A percentile compares a stretch with the other conserved stretches of the same genome.
These are phyloP conservation scores for Teratosphaeria pseudoeucalypti DNA, from an alignment of 2,329 filamentous ascomycete species.

Conservation along the genomic window DNA sequence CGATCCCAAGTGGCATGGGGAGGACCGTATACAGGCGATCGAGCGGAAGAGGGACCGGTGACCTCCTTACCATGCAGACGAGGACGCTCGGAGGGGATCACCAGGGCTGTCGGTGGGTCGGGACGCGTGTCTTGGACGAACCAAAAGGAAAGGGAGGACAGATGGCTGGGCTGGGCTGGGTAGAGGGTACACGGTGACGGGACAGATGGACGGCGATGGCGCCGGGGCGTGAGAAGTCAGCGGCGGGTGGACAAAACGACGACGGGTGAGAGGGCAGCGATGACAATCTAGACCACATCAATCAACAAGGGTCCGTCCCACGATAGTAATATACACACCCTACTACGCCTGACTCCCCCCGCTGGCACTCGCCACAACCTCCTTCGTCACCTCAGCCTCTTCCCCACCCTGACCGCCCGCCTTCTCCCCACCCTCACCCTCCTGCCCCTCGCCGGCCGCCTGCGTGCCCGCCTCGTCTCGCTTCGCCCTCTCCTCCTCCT, in stretches of 20 bases:
- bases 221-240: too few species aligned
- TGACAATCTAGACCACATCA: background rate
- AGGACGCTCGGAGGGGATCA: too few species aligned
- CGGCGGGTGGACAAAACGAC: background rate
- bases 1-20: too few species aligned
- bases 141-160: too few species aligned
- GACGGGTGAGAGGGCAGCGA: background rate
- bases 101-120: too few species aligned
- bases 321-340: background rate
- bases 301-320: background rate
- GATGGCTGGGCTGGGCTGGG: too few species aligned
- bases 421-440: background rate
- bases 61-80: too few species aligned
- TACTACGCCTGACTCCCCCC: background rate
- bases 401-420: background rate
- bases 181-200: too few species aligned
- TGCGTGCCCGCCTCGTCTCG: slow-evolving; percentile 12
- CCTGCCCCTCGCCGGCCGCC: slow-evolving; percentile 4
- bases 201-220: too few species aligned
- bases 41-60: too few species aligned
- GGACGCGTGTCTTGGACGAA: too few species aligned
- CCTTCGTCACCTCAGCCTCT: background rate
- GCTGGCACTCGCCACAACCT: background rate
- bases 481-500: slow-evolving; percentile 13
- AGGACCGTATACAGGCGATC: too few species aligned